Base-by-base conservation (phyloP, 2,329 filamentous ascomycete genomes). In the Neonectria magnoliae region DNA sequence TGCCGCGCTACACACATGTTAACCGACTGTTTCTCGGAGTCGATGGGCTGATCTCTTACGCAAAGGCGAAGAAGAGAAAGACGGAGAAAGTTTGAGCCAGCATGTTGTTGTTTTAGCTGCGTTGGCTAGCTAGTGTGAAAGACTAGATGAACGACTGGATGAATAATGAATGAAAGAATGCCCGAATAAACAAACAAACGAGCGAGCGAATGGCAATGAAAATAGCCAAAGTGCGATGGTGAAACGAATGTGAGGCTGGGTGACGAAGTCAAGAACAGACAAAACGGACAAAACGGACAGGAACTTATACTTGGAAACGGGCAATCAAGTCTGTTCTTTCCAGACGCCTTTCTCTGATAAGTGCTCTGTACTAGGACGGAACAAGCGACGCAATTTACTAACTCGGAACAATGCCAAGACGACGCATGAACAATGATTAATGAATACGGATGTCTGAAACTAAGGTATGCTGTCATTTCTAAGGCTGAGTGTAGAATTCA, bases 51-150 rank as follows among this genome's bases (percentile, higher is more conserved):
- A 18, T 7, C 1, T 25, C 68, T 68, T 71, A 71, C 69, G 55
- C 69, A 4, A 54, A 48, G 5, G 69, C 29, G 25, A 51, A 41
- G 20, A 71, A 58, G 22, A 71, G 10, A 33, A 71, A 59, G 20
- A 25, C 55, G 13, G 55, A 60, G 44, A 71, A 25, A 3, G 58
- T 9, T 16, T 70, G 70, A 62, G 59, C 55, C 6, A 71, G 36
- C 69, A 71, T 71, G 33, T 36, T 65, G 60, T 29, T 16, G n/a
- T 6, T 10, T 9, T 22, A 14, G 20, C 22, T 13, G 44, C 10
- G 44, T 14, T 27, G 16, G 18, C 16, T 47, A 6, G 44, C 14
- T 47, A 1, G 16, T 8, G 7, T 13, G 54, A 9, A 62, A 62
- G 36, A 41, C 56, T 55, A 11, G 45, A 25, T 9, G 8, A 22